Evolutionary conservation across 306 rosid species (phyloP), one percentile per base, ranked within the genome.

Genomic region (Amphicarpaea edgeworthii): DNA sequence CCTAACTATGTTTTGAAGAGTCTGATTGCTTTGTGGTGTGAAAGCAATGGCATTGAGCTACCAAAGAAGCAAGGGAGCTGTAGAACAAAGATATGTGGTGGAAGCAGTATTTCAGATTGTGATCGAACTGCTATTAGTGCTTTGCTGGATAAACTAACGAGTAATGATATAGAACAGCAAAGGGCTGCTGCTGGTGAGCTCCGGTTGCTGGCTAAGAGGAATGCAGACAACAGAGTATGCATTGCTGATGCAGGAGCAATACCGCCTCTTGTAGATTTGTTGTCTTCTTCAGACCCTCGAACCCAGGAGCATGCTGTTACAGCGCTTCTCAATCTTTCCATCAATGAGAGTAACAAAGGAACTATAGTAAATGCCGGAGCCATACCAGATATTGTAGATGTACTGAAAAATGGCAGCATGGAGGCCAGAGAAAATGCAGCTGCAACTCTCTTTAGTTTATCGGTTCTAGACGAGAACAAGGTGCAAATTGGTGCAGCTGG

Each of bases 371-470:
- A 87, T 45, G 93, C 97, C 1, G 96, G 99, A 77, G 98, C 99
- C 59, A 89, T 96, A 83, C 90, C 98, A 0, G 96, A 91, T 73
- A 92, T 96, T 77, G 99, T 96, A 51, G 97, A 92, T 75, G 99
- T 96, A 41, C 61, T 96, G 88, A 92, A 66, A 86, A 89, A 83
- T 60, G 98, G 98, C 7, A 96, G 97, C 88, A 92, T 88, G 94
- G 99, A 96, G 73, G 98, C 98, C 68, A 88, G 99, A 86, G 99
- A 92, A 82, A 96, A 96, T 20, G 99, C 99, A 32, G 99, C 98
- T 49, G 99, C 99, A 12, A 92, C 99, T 41, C 98, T 96, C 76
- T 96, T 96, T 81, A 92, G 98, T 64, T 87, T 96, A 80, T 92
- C 99, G 0, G 98, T 90, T 12, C 66, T 96, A 19, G 99, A 96